These are phyloP conservation scores for Leptographium galeiforme DNA, from an alignment of 2,329 filamentous ascomycete species.

Conservation along the genomic window DNA sequence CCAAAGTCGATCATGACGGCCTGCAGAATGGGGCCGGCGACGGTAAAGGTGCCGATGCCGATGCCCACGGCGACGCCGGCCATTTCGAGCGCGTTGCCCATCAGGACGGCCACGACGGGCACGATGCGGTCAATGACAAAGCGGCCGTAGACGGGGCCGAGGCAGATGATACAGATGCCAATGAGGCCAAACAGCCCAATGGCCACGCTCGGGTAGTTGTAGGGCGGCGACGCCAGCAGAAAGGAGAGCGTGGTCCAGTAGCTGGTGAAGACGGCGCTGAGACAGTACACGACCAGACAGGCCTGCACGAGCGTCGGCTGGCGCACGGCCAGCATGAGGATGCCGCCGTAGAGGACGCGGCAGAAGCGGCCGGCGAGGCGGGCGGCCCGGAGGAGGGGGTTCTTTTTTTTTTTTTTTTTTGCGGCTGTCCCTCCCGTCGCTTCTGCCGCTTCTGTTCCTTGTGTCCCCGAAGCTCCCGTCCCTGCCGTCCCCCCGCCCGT, in stretches of 20 bases:
- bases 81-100: slow-evolving; percentile 46
- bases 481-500: no score
- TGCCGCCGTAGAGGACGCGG: slow-evolving; percentile 53
- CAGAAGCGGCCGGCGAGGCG: slow-evolving; percentile 41
- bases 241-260: slow-evolving; percentile 63
- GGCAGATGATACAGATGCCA: slow-evolving; percentile 54
- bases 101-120: slow-evolving; percentile 52
- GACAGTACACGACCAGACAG: slow-evolving; percentile 51
- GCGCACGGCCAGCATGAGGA: slow-evolving; percentile 47
- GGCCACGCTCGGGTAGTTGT: slow-evolving; percentile 49
- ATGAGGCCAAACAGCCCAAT: slow-evolving; percentile 73
- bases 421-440: background rate
- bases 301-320: slow-evolving; percentile 59
- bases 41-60: slow-evolving; percentile 48
- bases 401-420: background rate
- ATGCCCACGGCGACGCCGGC: slow-evolving; percentile 54
- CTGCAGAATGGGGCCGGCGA: slow-evolving; percentile 61
- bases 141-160: slow-evolving; percentile 57
- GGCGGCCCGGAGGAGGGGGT: no score
- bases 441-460: background rate
- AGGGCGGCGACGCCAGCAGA: slow-evolving; percentile 56
- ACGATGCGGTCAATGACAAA: slow-evolving; percentile 57
- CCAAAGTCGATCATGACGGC: slow-evolving; percentile 60
- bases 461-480: background rate
- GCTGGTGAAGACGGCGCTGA: slow-evolving; percentile 34